Base-by-base conservation (phyloP, 768 basidiomycete species). In the Russula virescens region DNA sequence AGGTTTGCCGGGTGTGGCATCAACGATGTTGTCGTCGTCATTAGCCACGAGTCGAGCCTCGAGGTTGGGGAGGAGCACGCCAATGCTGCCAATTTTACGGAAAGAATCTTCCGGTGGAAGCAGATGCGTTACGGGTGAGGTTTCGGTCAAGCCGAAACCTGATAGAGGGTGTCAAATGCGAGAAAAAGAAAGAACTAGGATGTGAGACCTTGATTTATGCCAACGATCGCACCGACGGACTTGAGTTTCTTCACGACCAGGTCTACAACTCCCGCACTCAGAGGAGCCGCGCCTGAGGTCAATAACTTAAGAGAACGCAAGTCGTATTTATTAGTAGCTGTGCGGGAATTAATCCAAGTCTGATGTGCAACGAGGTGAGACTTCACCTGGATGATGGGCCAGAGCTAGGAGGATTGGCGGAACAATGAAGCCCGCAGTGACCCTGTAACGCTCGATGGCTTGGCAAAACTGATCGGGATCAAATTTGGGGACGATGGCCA, bases 361-460 rank as follows among this genome's bases (percentile, higher is more conserved):
- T 40, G 42, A 28, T 31, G 60, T n/a, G 21, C n/a, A 51, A 42
- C 19, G 21, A 25, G 26, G 25, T 42, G 23, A 43, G 4, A 56
- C 72, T 83, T 35, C 73, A 83, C 84, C 85, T 13, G 84, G 82
- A 66, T 89, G 86, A 63, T 87, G 82, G 2, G 85, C 75, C 46
- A 97, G 77, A 1, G 84, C 80, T 16, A 96, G 84, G 14, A 94
- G 74, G n/a, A 97, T 84, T 0, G 94, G 93, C 1, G 94, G 94
- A 1, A 91, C 91, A 52, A 91, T 75, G 0, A 88, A 73, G 0
- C 81, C 62, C 1, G 76, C 62, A 0, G 87, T 86, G 28, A 85
- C 80, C 55, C 76, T 81, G 76, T 89, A 89, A 55, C 77, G 79
- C 65, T 86, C 78, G 51, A 96, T 81, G 53, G 81, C 76, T 13